Percentiles rank a stretch among this genome's conserved stretches.
Evolutionary conservation across 352 stramenopile genomes (phyloP).

Genomic region (Phytophthora sp.): DNA sequence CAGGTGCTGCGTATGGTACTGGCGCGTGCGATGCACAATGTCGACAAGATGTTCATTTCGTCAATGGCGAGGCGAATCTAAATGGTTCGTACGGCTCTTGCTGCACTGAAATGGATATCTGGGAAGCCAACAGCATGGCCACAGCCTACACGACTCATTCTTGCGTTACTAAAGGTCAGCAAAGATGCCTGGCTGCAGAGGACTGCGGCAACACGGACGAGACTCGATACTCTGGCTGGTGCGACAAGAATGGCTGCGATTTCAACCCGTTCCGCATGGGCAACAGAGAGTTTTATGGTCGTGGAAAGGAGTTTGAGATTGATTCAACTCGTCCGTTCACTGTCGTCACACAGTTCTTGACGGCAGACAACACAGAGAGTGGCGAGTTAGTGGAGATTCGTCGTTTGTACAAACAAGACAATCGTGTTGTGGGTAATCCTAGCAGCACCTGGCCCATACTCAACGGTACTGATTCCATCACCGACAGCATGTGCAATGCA

Average conservation of each 20-base stretch:
- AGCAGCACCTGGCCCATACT: constrained; percentile 18
- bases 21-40: constrained; percentile 67
- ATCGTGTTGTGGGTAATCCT: constrained; percentile 34
- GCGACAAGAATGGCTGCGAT: constrained; percentile 63
- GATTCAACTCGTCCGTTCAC: constrained; percentile 57
- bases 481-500: constrained; percentile 37
- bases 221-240: constrained; percentile 49
- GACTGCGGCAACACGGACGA: constrained; percentile 38
- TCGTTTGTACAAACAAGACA: constrained; percentile 57
- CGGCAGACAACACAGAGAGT: constrained; percentile 40
- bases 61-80: constrained; percentile 54
- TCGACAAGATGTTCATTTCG: constrained; percentile 58
- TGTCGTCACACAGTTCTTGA: constrained; percentile 68
- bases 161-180: constrained; percentile 29
- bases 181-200: constrained; percentile 23
- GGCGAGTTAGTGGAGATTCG: constrained; percentile 57
- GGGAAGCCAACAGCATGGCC: constrained; percentile 48
- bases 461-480: constrained; percentile 34
- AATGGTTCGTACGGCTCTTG: constrained; percentile 46
- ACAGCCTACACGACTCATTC: constrained; percentile 44
- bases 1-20: constrained; percentile 53
- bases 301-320: constrained; percentile 36
- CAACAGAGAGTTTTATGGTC: constrained; percentile 53
- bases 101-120: constrained; percentile 64
- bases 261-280: constrained; percentile 61